phyloP scores from a whole-genome alignment of 108 stramenopile species.

The Nitzschia sp. region DNA sequence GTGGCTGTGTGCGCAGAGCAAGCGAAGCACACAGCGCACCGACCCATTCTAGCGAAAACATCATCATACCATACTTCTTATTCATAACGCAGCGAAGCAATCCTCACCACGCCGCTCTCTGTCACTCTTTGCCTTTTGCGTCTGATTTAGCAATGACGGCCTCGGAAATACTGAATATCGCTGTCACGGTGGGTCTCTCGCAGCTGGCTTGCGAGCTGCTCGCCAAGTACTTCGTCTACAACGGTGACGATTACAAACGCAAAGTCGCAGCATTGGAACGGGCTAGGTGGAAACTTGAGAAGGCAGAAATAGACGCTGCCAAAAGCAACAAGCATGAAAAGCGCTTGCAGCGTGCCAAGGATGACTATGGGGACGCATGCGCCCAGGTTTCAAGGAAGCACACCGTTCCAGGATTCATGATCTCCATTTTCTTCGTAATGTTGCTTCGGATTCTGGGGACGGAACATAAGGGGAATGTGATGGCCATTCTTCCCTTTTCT shows the following conservation, averaged over 20 bases:
- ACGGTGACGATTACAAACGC: constrained; percentile 54
- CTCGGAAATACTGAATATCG: constrained; percentile 66
- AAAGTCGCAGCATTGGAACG: constrained; percentile 55
- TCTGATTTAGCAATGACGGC: constrained; percentile 80
- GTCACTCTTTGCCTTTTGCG: too few relatives aligned
- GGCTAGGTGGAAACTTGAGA: constrained; percentile 45
- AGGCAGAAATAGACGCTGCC: constrained; percentile 27
- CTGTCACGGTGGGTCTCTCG: constrained; percentile 48
- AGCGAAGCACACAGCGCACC: too few relatives aligned
- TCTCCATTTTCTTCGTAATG: constrained; percentile 67
- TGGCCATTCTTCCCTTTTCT: constrained; percentile 71
- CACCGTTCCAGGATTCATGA: constrained; percentile 43
- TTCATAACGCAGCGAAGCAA: too few relatives aligned
- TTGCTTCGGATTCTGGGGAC: constrained; percentile 69
- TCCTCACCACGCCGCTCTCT: too few relatives aligned
- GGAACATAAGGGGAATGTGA: constrained; percentile 64
- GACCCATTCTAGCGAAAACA: too few relatives aligned
- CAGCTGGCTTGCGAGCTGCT: constrained; percentile 63
- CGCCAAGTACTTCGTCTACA: constrained; percentile 52
- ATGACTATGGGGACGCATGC: constrained; percentile 46
- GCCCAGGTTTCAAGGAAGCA: constrained; percentile 60
- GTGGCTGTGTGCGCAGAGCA: background rate
- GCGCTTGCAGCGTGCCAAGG: constrained; percentile 52
- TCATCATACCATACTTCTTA: too few relatives aligned
- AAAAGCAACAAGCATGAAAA: constrained; percentile 40